A percentile compares a stretch with the other conserved stretches of the same genome.
Evolutionary conservation across 2,329 filamentous ascomycete species (phyloP).

Genomic region (Venturia carpophila): DNA sequence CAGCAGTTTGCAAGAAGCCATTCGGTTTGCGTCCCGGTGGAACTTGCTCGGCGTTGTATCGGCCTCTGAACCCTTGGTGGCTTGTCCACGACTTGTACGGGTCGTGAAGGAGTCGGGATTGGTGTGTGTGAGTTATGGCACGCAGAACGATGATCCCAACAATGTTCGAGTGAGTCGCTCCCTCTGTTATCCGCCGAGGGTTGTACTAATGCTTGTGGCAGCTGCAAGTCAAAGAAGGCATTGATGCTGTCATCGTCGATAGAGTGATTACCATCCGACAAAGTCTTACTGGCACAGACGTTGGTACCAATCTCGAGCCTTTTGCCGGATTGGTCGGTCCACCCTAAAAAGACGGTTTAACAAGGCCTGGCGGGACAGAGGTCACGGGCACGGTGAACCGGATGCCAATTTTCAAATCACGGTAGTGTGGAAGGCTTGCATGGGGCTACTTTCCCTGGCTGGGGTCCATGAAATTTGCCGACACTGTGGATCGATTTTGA

Average conservation of each 20-base stretch:
- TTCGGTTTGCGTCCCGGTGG: constrained; percentile 91
- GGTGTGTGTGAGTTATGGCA: constrained; percentile 93
- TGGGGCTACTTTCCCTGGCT: constrained; percentile 10
- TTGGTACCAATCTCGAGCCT: not conserved
- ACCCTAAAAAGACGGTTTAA: not conserved
- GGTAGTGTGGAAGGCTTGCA: constrained; percentile 1
- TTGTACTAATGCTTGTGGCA: constrained; percentile 30
- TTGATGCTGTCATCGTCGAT: constrained; percentile 96
- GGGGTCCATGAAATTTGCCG: not conserved
- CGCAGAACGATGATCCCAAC: constrained; percentile 75
- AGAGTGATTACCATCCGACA: constrained; percentile 88
- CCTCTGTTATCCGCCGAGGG: not conserved
- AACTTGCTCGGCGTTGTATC: constrained; percentile 87
- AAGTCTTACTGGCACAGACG: constrained; percentile 46
- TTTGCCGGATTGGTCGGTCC: constrained; percentile 2
- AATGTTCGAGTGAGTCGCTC: constrained; percentile 66
- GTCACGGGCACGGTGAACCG: constrained; percentile 11
- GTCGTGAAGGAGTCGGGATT: constrained; percentile 92
- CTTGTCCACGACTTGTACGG: constrained; percentile 77
- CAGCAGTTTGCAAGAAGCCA: constrained; percentile 86
- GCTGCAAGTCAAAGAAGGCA: constrained; percentile 88
- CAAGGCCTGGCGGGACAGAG: not conserved
- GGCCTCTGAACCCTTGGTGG: constrained; percentile 79
- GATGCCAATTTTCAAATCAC: constrained; percentile 11
- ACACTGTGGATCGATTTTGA: not conserved